Evolutionary conservation across 176 grass and related monocot genomes (phyloP), one percentile per base, ranked within the genome.

Genomic region (Miscanthus lutarioriparius): DNA sequence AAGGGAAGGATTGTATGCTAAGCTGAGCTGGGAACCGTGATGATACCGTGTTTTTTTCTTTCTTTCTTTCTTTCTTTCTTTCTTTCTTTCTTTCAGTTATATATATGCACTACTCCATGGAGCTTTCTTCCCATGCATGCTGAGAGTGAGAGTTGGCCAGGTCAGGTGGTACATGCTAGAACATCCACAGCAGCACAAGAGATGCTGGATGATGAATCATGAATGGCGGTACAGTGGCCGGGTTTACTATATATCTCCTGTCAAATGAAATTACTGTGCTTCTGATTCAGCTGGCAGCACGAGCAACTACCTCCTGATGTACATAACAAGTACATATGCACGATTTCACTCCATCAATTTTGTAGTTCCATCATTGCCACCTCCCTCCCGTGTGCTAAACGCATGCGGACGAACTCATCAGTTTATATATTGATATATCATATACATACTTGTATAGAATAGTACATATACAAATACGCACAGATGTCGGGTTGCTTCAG

Each of bases 401-500:
- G 13, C 43, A 33, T 39, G 47, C 7, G 51, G 10, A 43, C 36
- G 36, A 35, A 69, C 17, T 41, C 38, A 7, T 40, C 67, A 40
- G 39, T 47, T 47, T 47, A 15, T n/a, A n/a, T n/a, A n/a, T n/a
- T n/a, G n/a, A n/a, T n/a, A n/a, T n/a, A n/a, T n/a, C n/a, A n/a
- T n/a, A n/a, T n/a, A n/a, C n/a, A n/a, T n/a, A n/a, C n/a, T n/a
- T n/a, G n/a, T n/a, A n/a, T n/a, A n/a, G n/a, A n/a, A n/a, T n/a
- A n/a, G n/a, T n/a, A n/a, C 44, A 15, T 15, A 54, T 22, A 53
- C 16, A 53, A 2, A 56, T 56, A 58, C 8, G 22, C 4, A n/a
- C 20, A 58, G 20, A n/a, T 58, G 54, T 58, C 22, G 7, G 7
- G 47, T 75, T 81, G 87, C 82, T 85, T 89, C 63, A 70, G 49